Evolutionary conservation across 2,329 filamentous ascomycete genomes (phyloP).

Genomic region (Talaromyces pinophilus): DNA sequence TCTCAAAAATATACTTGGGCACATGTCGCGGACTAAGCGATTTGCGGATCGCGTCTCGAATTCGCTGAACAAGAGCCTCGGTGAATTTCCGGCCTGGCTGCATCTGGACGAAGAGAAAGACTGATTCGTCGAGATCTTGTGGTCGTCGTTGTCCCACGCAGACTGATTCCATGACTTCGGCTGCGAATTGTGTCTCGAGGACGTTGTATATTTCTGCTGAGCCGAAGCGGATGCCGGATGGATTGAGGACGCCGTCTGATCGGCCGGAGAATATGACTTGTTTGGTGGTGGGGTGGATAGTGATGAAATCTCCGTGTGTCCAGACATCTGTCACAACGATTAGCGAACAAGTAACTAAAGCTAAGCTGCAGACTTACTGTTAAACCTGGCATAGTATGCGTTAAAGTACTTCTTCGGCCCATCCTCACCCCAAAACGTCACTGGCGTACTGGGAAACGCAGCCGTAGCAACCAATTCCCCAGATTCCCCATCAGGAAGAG

Average conservation of each 20-base stretch:
- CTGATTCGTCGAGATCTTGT: constrained; percentile 46
- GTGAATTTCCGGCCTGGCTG: constrained; percentile 60
- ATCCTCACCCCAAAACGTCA: constrained; percentile 60
- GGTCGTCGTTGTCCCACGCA: constrained; percentile 76
- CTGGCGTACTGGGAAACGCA: constrained; percentile 75
- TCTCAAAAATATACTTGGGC: constrained; percentile 76
- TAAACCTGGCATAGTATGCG: constrained; percentile 62
- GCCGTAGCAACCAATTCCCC: constrained; percentile 73
- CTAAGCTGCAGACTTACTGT: constrained; percentile 31
- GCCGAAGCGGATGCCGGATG: constrained; percentile 75
- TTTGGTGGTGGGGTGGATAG: constrained; percentile 67
- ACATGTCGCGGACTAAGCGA: constrained; percentile 74
- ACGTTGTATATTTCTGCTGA: constrained; percentile 78
- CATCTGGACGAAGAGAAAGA: constrained; percentile 63
- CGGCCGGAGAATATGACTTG: constrained; percentile 44
- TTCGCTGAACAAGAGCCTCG: constrained; percentile 54
- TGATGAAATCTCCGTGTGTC: constrained; percentile 81
- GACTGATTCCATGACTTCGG: constrained; percentile 68
- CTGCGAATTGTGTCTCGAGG: constrained; percentile 59
- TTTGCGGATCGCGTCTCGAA: constrained; percentile 66
- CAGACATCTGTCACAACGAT: constrained; percentile 54
- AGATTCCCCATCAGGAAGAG: constrained; percentile 64
- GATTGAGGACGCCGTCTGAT: constrained; percentile 75
- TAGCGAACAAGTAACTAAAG: no score
- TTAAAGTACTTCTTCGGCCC: constrained; percentile 58